Conservation (phyloP, 2,329 filamentous ascomycete species). For the Curvularia lunata region DNA sequence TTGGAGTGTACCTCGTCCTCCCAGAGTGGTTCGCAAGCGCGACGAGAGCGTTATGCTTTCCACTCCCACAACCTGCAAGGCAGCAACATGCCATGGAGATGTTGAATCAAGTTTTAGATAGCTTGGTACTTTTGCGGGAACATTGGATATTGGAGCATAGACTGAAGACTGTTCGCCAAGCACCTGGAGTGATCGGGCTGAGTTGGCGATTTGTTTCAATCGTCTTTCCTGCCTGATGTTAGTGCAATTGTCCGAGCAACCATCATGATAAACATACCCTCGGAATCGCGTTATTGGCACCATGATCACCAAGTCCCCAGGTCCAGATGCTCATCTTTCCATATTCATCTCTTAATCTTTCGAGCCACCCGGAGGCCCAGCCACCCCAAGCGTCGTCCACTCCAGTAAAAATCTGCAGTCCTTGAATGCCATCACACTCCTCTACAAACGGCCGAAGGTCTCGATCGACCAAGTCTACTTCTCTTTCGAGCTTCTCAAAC, state of each 20-base stretch:
- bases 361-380: constrained; percentile 54
- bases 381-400: constrained; percentile 61
- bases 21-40: constrained; percentile 61
- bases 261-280: constrained; percentile 48
- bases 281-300: constrained; percentile 40
- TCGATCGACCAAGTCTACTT: constrained; percentile 82
- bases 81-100: constrained; percentile 82
- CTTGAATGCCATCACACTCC: constrained; percentile 92
- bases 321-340: constrained; percentile 86
- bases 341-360: constrained; percentile 86
- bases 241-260: constrained; percentile 7
- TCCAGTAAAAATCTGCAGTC: constrained; percentile 69
- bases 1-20: constrained; percentile 61
- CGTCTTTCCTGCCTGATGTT: constrained; percentile 61
- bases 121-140: constrained; percentile 61
- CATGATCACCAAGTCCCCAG: constrained; percentile 76
- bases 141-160: constrained; percentile 73
- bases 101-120: constrained; percentile 65
- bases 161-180: constrained; percentile 75
- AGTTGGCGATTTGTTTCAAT: constrained; percentile 72
- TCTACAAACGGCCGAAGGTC: constrained; percentile 88
- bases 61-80: constrained; percentile 74
- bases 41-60: constrained; percentile 82
- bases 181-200: constrained; percentile 72
- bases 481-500: constrained; percentile 54